Conservation (phyloP, 805 yeast species). For the Kazachstania martiniae region DNA sequence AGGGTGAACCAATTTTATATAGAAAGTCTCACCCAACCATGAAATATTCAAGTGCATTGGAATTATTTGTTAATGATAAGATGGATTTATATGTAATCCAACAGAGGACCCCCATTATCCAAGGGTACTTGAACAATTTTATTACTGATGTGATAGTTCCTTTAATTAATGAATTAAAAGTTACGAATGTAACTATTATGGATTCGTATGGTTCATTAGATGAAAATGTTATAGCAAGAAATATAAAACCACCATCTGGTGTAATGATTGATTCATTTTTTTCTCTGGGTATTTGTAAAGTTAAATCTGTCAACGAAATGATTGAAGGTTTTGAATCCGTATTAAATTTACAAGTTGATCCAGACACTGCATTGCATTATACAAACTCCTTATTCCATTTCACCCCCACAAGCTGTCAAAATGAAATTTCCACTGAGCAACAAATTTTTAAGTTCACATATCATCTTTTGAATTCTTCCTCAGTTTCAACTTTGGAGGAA, state of each 20-base stretch:
- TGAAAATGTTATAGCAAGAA: constrained; percentile 5
- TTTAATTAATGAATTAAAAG: constrained; percentile 32
- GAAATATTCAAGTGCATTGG: constrained; percentile 49
- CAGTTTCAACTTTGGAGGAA: background rate
- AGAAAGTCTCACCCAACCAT: constrained; percentile 5
- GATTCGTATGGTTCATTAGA: constrained; percentile 62
- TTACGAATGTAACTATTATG: constrained; percentile 41
- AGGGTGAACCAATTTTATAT: constrained; percentile 9
- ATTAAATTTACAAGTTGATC: constrained; percentile 14
- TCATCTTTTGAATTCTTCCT: constrained; percentile 17
- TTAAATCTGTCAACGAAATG: constrained; percentile 15
- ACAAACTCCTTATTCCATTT: constrained; percentile 17
- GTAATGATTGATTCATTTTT: constrained; percentile 3
- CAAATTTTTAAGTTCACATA: constrained; percentile 20
- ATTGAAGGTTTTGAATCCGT: constrained; percentile 13
- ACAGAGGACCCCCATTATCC: constrained; percentile 76
- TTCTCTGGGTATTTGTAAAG: constrained; percentile 19
- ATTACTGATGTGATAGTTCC: constrained; percentile 41
- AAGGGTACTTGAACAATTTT: constrained; percentile 44
- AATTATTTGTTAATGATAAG: constrained; percentile 40
- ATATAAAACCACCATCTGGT: constrained; percentile 2
- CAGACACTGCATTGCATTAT: constrained; percentile 7
- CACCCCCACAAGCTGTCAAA: constrained; percentile 15
- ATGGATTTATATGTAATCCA: constrained; percentile 51
- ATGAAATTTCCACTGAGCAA: constrained; percentile 21